phyloP scores from a whole-genome alignment of 140 eudicot genomes.

The Cichorium intybus region DNA sequence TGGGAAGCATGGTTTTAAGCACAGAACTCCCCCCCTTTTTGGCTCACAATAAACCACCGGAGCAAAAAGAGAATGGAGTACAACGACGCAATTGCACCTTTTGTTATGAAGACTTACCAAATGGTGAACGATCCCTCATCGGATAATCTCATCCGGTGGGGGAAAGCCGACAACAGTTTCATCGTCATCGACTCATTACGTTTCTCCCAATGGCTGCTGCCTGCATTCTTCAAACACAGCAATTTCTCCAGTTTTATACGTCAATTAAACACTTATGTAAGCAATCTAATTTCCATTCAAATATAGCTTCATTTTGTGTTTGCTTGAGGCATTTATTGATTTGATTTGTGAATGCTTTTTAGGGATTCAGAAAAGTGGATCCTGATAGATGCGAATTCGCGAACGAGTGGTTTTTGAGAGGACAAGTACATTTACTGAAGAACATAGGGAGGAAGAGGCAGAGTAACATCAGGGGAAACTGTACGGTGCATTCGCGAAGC shows the following conservation, averaged over 20 bases:
- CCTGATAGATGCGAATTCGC: constrained; percentile 56
- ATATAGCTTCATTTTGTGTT: neutral
- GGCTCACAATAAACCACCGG: too few species aligned
- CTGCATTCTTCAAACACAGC: constrained; percentile 51
- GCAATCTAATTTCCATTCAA: neutral
- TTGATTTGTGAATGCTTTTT: neutral
- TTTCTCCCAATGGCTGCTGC: constrained; percentile 43
- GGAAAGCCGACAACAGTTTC: constrained; percentile 45
- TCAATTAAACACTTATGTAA: constrained; percentile 52
- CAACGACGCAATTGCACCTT: constrained; percentile 36
- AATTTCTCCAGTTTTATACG: constrained; percentile 61
- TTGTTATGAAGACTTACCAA: constrained; percentile 52
- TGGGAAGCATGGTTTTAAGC: neutral
- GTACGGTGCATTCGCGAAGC: neutral
- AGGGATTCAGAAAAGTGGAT: constrained; percentile 58
- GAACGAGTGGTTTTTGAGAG: constrained; percentile 47
- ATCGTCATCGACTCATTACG: constrained; percentile 40
- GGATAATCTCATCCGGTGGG: constrained; percentile 45
- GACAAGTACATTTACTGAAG: constrained; percentile 37
- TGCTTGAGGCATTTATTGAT: neutral
- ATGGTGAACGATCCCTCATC: constrained; percentile 51
- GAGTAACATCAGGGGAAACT: neutral
- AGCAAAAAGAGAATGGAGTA: constrained; percentile 19
- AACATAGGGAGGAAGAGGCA: constrained; percentile 40
- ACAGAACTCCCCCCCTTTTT: constrained; percentile 1